A percentile compares a stretch with the other conserved stretches of the same genome.
Conservation (phyloP, 371 early-diverging fungal genomes). For the Rhizomucor miehei region DNA sequence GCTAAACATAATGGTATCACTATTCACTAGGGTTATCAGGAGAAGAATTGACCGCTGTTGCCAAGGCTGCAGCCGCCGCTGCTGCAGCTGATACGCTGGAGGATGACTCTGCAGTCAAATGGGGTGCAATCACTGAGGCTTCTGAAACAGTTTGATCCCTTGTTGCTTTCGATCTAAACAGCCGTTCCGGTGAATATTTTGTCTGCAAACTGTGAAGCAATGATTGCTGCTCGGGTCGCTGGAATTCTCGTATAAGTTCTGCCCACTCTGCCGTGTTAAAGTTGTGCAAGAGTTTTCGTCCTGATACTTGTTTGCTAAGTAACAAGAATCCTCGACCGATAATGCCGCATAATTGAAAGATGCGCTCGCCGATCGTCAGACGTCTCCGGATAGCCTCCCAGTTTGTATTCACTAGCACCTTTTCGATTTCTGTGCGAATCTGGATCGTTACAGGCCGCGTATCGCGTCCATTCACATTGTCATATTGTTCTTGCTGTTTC, state of each 20-base stretch:
- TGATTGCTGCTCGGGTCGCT: conserved; percentile 32
- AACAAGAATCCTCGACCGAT: conserved; percentile 45
- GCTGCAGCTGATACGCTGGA: neutral
- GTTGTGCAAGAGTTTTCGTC: conserved; percentile 49
- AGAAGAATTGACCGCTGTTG: neutral
- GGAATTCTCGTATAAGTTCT: conserved; percentile 44
- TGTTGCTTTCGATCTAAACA: conserved; percentile 14
- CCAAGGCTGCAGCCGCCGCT: neutral
- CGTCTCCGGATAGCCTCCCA: conserved; percentile 55
- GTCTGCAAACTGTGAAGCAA: conserved; percentile 36
- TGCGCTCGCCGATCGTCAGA: conserved; percentile 49
- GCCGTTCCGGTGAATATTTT: conserved; percentile 34
- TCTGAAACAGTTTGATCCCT: neutral
- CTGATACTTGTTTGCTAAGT: conserved; percentile 46
- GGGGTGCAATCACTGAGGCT: neutral
- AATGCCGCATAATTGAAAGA: conserved; percentile 37
- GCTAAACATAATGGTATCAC: neutral
- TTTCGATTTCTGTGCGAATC: conserved; percentile 48
- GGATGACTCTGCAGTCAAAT: neutral
- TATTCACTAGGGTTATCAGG: neutral
- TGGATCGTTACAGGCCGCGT: conserved; percentile 36
- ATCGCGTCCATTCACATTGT: conserved; percentile 21
- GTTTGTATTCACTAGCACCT: conserved; percentile 42
- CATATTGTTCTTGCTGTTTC: conserved; percentile 21
- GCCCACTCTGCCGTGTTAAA: conserved; percentile 50